phyloP scores from a whole-genome alignment of 129 eudicot species.

The Flaveria brownii region DNA sequence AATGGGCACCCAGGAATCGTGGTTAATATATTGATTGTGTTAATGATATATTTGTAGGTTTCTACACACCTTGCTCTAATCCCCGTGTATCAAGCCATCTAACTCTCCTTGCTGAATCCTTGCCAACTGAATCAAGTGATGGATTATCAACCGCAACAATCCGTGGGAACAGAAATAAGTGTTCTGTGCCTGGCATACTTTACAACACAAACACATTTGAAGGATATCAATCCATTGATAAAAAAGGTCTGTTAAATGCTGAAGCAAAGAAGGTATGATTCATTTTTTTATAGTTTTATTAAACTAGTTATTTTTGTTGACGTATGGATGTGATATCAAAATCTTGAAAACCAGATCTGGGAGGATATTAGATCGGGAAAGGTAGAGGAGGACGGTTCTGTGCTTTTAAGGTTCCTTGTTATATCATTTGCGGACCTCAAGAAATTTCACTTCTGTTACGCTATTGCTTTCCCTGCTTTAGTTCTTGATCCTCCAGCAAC shows the following conservation, averaged over 20 bases:
- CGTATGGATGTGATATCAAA: constrained; percentile 1
- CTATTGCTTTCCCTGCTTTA: constrained; percentile 89
- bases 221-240: constrained; percentile 69
- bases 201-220: constrained; percentile 84
- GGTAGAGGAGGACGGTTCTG: constrained; percentile 64
- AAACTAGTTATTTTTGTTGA: background rate
- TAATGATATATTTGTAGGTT: constrained; percentile 50
- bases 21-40: background rate
- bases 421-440: constrained; percentile 90
- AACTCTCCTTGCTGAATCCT: constrained; percentile 73
- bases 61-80: constrained; percentile 77
- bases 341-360: constrained; percentile 58
- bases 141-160: constrained; percentile 34
- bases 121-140: constrained; percentile 64
- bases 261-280: constrained; percentile 74
- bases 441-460: constrained; percentile 70
- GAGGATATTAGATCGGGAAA: constrained; percentile 73
- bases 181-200: constrained; percentile 77
- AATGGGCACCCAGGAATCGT: background rate
- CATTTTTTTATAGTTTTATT: background rate
- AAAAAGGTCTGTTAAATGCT: constrained; percentile 53
- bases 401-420: constrained; percentile 75
- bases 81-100: constrained; percentile 71
- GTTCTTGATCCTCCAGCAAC: constrained; percentile 85
- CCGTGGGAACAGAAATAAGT: constrained; percentile 77